Percentiles rank a stretch among this genome's conserved stretches.
These are phyloP conservation scores for Verticillium dahliae DNA, from an alignment of 2,329 filamentous ascomycete species.

Conservation along the genomic window DNA sequence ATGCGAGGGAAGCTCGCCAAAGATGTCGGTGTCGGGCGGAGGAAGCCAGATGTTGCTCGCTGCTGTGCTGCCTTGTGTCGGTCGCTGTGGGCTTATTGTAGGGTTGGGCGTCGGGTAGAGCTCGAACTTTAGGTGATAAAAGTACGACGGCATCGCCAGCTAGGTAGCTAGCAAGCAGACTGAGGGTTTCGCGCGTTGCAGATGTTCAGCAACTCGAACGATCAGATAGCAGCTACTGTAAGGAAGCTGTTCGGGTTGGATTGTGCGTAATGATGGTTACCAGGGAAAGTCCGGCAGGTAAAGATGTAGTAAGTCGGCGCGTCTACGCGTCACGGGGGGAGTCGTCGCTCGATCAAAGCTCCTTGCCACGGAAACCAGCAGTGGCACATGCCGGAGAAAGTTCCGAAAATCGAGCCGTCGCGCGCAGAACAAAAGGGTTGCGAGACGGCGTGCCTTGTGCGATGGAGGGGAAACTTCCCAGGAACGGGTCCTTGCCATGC, in stretches of 20 bases:
- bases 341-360: background rate
- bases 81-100: constrained; percentile 4
- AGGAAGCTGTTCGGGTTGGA: background rate
- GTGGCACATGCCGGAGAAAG: background rate
- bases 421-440: background rate
- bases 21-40: constrained; percentile 39
- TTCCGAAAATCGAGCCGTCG: background rate
- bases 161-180: background rate
- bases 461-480: background rate
- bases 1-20: constrained; percentile 49
- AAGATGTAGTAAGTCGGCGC: background rate
- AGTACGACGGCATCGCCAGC: constrained; percentile 46
- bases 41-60: constrained; percentile 43
- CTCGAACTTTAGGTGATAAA: constrained; percentile 62
- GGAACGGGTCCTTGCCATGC: background rate
- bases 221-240: no score
- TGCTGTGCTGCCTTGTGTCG: background rate
- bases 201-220: no score
- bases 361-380: background rate
- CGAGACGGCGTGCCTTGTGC: background rate
- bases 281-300: background rate
- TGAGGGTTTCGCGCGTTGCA: background rate
- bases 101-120: constrained; percentile 46
- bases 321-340: background rate
- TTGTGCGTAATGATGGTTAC: background rate